Evolutionary conservation across 2,329 filamentous ascomycete genomes (phyloP).

Genomic region (Fusarium dimerum): DNA sequence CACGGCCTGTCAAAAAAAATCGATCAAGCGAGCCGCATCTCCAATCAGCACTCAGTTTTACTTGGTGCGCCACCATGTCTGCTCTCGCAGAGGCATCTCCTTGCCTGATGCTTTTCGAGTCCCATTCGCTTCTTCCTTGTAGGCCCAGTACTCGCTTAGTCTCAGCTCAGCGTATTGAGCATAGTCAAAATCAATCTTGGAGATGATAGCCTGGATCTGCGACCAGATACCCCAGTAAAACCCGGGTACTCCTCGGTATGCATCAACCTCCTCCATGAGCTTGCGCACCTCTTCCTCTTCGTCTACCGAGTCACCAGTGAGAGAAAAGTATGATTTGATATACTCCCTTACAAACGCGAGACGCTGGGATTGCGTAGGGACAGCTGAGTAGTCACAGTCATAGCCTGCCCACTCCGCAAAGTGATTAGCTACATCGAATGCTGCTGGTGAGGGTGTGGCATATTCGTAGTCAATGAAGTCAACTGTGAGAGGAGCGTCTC

Average conservation of each 20-base stretch:
- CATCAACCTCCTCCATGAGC: conserved; percentile 79
- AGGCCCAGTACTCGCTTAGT: conserved; percentile 89
- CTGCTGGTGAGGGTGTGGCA: conserved; percentile 87
- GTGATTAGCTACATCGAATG: conserved; percentile 97
- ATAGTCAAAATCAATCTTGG: conserved; percentile 96
- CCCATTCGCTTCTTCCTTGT: conserved; percentile 74
- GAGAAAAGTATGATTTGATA: conserved; percentile 69
- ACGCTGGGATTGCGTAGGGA: conserved; percentile 78
- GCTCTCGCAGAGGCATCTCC: conserved; percentile 73
- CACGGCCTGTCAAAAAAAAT: too few relatives aligned
- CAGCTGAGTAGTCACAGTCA: conserved; percentile 83
- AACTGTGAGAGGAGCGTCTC: conserved; percentile 41
- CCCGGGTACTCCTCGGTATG: conserved; percentile 85
- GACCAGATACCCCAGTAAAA: conserved; percentile 95
- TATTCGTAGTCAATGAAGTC: conserved; percentile 99
- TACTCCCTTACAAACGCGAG: conserved; percentile 84
- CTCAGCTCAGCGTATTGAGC: conserved; percentile 84
- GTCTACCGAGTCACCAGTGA: conserved; percentile 46
- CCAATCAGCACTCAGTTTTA: conserved; percentile 8
- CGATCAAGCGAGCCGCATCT: background rate
- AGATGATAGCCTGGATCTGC: conserved; percentile 90
- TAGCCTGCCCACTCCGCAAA: conserved; percentile 98
- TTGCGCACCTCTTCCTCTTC: conserved; percentile 65
- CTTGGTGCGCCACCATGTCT: conserved; percentile 64
- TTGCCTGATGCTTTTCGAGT: conserved; percentile 52